Evolutionary conservation across 192 early-diverging fungal genomes (phyloP).

Genomic region (Jimgerdemannia flammicorona): DNA sequence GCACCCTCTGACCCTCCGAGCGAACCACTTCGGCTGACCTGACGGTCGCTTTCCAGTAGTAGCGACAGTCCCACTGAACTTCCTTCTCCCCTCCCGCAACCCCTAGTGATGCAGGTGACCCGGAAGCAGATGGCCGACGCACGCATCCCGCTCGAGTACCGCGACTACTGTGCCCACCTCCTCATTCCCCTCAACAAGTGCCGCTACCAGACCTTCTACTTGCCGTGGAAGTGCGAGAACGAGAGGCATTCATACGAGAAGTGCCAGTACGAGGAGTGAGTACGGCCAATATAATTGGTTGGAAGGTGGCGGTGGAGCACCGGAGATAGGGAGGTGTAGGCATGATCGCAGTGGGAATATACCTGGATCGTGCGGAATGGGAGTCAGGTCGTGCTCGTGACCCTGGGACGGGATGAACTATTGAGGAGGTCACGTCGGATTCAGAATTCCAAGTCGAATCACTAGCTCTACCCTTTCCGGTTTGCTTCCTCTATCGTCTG

Average conservation of each 20-base stretch:
- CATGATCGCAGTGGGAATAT: too few species aligned
- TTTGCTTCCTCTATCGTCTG: too few species aligned
- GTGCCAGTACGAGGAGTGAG: slow-evolving; percentile 94
- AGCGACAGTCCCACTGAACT: neutral
- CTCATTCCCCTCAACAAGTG: slow-evolving; percentile 91
- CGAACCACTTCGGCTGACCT: neutral
- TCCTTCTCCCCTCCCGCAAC: too few species aligned
- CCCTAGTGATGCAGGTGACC: slow-evolving; percentile 78
- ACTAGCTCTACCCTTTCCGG: too few species aligned
- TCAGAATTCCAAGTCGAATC: too few species aligned
- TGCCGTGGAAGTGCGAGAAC: slow-evolving; percentile 93
- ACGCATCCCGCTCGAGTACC: slow-evolving; percentile 78
- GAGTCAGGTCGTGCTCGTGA: too few species aligned
- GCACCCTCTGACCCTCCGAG: too few species aligned
- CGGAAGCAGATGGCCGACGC: slow-evolving; percentile 83
- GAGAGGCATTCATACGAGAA: slow-evolving; percentile 88
- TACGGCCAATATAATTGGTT: slow-evolving; percentile 1
- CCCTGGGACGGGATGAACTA: too few species aligned
- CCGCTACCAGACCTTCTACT: slow-evolving; percentile 74
- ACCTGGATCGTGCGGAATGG: too few species aligned
- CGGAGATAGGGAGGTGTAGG: too few species aligned
- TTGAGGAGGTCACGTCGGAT: too few species aligned
- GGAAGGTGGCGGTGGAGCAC: neutral
- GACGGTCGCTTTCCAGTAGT: neutral
- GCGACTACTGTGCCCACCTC: slow-evolving; percentile 94